Base-by-base conservation (phyloP, 1,284 basidiomycete genomes). In the Psilocybe mexicana region DNA sequence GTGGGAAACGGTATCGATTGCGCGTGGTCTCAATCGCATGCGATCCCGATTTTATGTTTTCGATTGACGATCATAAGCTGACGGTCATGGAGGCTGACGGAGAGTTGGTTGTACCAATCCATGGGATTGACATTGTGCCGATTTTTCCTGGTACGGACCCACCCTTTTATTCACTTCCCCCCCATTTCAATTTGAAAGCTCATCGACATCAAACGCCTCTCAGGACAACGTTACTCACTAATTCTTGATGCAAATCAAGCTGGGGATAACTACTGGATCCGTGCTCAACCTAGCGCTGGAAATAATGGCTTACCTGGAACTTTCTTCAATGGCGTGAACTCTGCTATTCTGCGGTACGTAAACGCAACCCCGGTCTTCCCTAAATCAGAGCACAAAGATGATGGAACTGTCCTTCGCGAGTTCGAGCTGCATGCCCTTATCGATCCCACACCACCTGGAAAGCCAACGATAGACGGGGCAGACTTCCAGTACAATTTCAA, bases 21-120 rank as follows among this genome's bases (percentile, higher is more conserved):
- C 78, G 85, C 6, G 64, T 86, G 24, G 74, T 85, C 60, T 78
- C 82, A 44, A 70, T 79, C 1, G 71, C 72, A 3, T 76, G 73
- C 59, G 73, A 73, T 56, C 71, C 75, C 2, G 73, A 73, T 52
- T 77, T 68, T 46, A 47, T 65, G 0, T 77, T 78, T 56, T 74
- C 73, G 7, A 74, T 75, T 44, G 74, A 70, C 47, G 63, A 65
- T 12, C 72, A 71, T 35, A 57, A 28, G 2, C 4, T 48, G 46
- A 72, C 69, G 1, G 59, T 85, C 49, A 85, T 86, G 25, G 84
- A 86, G 64, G 81, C 67, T 0, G 85, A 86, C 43, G 80, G 83
- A 3, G 65, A 62, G 11, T 76, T 74, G 57, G 71, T 73, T 0
- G 23, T 70, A 12, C 80, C 79, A 18, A 1, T 18, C 1, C 63